Conservation (phyloP, 148 eudicot genomes). For the Camellia sinensis region DNA sequence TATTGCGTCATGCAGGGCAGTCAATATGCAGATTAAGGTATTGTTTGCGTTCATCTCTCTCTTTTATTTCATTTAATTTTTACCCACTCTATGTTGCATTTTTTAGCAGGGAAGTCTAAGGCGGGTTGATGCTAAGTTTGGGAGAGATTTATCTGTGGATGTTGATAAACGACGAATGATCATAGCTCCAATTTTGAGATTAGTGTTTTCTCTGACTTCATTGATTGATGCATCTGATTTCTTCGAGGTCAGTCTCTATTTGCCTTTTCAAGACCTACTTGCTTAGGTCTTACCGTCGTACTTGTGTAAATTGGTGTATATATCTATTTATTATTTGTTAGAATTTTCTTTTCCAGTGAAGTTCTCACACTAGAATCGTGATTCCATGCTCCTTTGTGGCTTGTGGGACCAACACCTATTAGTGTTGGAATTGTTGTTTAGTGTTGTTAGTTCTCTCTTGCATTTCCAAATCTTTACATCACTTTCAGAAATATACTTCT, state of each 20-base stretch:
- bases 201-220: slow-evolving; percentile 80
- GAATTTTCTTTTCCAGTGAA: not conserved
- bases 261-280: slow-evolving; percentile 5
- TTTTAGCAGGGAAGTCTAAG: slow-evolving; percentile 59
- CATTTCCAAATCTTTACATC: not conserved
- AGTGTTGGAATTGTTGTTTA: slow-evolving; percentile 5
- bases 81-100: slow-evolving; percentile 5
- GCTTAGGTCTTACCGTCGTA: not conserved
- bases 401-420: not conserved
- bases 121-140: slow-evolving; percentile 48
- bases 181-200: slow-evolving; percentile 76
- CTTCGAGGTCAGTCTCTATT: slow-evolving; percentile 59
- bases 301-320: not conserved
- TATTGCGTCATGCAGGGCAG: slow-evolving; percentile 77
- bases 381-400: not conserved
- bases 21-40: slow-evolving; percentile 75
- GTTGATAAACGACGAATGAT: slow-evolving; percentile 65
- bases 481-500: not conserved
- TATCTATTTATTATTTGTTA: not conserved
- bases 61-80: slow-evolving; percentile 10
- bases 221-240: slow-evolving; percentile 81
- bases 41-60: slow-evolving; percentile 7
- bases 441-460: not conserved
- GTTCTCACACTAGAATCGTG: not conserved
- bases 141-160: slow-evolving; percentile 44